Evolutionary conservation across 1,284 basidiomycete species (phyloP).

Genomic region (Pholiota adiposa): DNA sequence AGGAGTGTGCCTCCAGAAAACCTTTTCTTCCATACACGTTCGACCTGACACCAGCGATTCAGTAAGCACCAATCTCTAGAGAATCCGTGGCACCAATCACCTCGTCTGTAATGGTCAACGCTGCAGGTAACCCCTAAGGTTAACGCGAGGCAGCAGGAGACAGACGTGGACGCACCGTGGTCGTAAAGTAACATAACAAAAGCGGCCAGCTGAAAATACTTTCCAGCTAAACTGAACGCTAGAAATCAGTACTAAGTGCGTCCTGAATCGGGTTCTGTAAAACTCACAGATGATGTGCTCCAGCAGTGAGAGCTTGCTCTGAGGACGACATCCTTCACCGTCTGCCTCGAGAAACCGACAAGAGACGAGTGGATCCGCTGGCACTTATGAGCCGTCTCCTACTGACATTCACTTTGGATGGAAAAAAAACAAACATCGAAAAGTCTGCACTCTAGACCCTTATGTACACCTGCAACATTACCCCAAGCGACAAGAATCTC

Average conservation of each 20-base stretch:
- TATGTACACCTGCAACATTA: not conserved
- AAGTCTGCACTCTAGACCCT: not conserved
- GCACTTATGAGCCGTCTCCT: not conserved
- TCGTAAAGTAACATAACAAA: conserved; percentile 26
- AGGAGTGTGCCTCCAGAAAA: conserved; percentile 24
- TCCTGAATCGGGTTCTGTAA: not conserved
- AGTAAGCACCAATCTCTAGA: not conserved
- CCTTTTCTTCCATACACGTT: conserved; percentile 27
- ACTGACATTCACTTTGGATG: not conserved
- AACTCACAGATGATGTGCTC: conserved; percentile 18
- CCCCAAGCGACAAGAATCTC: not conserved
- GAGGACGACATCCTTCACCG: conserved; percentile 10
- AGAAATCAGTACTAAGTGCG: not conserved
- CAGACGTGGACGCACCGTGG: conserved; percentile 14
- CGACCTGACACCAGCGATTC: conserved; percentile 13
- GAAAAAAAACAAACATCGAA: not conserved
- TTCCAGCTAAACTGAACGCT: conserved; percentile 23
- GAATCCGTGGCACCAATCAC: conserved; percentile 1
- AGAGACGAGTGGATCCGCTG: not conserved
- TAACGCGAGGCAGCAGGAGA: not conserved
- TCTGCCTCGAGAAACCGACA: not conserved
- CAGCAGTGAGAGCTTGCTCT: conserved; percentile 11
- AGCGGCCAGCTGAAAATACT: conserved; percentile 26
- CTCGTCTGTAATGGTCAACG: conserved; percentile 24
- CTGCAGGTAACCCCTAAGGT: conserved; percentile 8